Evolutionary conservation across 2,329 filamentous ascomycete genomes (phyloP), one percentile per base, ranked within the genome.

Genomic region (Alternaria sp.): DNA sequence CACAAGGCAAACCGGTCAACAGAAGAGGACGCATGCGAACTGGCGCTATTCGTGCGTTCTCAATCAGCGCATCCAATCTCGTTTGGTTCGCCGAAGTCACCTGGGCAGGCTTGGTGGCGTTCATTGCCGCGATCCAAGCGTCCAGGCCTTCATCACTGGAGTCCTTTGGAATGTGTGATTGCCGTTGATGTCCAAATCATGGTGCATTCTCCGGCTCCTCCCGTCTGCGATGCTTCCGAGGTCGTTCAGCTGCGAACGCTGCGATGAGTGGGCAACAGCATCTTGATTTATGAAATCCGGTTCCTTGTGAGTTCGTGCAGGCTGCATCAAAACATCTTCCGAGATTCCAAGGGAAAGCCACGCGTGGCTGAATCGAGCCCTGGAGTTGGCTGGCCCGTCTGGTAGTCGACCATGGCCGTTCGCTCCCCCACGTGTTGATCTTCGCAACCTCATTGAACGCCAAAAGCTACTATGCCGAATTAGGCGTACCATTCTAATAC

Each of bases 361-460:
- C 45, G 50, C 36, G 51, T 53, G 57, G 10, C 8, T 63, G 46
- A 30, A 36, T 36, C 32, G 32, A 36, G 32, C 32, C 32, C 32
- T 53, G 30, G 46, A 51, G 21, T 43, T 19, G 40, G 50, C 36
- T 26, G 46, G 23, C 17, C 28, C 30, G 45, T 50, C 19, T 53
- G 59, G 59, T 36, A 50, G 36, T 57, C n/a, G 40, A 66, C 59
- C 53, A 57, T 62, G 57, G 47, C 67, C 61, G 60, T 64, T 57
- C 51, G 57, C 46, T 55, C 59, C 65, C 63, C 71, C 72, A 75
- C 73, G 73, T 75, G 71, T 58, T 63, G 55, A 46, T 59, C 36
- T 47, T 36, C 40, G 68, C 46, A 36, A 19, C 67, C 66, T 73
- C 58, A 74, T 73, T 75, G 69, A 57, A 61, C 59, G 58, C 23